These are phyloP conservation scores for Komagataella ulmi DNA, from an alignment of 805 yeast genomes.

Conservation along the genomic window DNA sequence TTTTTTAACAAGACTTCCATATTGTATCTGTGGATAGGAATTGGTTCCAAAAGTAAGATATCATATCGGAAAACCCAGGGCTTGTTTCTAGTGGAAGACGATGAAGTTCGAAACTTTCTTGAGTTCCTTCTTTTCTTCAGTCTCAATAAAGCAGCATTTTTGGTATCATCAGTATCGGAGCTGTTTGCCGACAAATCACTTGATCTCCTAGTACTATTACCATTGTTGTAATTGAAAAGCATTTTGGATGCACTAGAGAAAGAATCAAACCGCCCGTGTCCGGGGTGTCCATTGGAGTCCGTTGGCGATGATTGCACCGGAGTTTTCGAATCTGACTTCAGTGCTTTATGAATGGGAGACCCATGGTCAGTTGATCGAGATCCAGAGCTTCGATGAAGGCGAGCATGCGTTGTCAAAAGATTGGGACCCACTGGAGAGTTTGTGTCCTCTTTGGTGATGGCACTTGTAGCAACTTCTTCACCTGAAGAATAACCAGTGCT, in stretches of 20 bases:
- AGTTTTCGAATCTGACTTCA: background rate
- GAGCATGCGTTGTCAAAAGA: background rate
- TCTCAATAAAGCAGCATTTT: conserved; percentile 34
- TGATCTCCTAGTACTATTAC: conserved; percentile 5
- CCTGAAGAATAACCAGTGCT: background rate
- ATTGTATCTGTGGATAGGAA: conserved; percentile 66
- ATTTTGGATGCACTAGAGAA: background rate
- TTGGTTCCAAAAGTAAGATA: conserved; percentile 75
- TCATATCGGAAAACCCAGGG: conserved; percentile 22
- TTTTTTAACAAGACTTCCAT: conserved; percentile 49
- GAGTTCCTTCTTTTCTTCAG: conserved; percentile 41
- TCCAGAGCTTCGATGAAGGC: background rate
- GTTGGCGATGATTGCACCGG: background rate
- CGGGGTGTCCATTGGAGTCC: background rate
- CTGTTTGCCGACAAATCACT: conserved; percentile 31
- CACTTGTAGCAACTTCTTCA: background rate
- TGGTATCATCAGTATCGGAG: conserved; percentile 54
- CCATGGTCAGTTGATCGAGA: conserved; percentile 1
- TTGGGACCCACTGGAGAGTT: background rate
- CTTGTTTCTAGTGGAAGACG: conserved; percentile 10
- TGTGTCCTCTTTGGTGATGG: background rate
- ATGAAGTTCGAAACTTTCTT: conserved; percentile 18
- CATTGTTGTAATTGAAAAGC: background rate
- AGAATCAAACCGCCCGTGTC: background rate
- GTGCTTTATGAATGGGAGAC: background rate